Base-by-base conservation (phyloP, 2,329 filamentous ascomycete species). In the Alternaria panax region DNA sequence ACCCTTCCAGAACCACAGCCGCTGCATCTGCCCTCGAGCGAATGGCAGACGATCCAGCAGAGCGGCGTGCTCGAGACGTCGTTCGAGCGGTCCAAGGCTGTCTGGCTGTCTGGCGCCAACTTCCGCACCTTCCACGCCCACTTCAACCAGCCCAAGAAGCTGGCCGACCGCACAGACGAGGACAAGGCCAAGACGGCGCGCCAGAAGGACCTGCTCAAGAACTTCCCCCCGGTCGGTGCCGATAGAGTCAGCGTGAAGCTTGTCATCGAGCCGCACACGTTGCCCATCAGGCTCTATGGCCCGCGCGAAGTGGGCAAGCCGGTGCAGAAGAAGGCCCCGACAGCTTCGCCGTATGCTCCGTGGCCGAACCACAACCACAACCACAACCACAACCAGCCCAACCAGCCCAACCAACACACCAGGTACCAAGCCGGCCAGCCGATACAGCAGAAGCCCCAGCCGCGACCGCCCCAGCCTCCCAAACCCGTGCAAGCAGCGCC, bases 41-140 rank as follows among this genome's bases (percentile, higher is more conserved):
- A 92, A 14, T 94, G 89, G 71, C 91, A 93, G 78, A 87, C 87
- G 24, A 84, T 93, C 40, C 85, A 88, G 57, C 90, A 92, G 74
- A 92, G 92, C 78, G 90, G 89, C 66, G 90, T 94, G 20, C 82
- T 94, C 58, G 84, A 86, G 69, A 89, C 93, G 67, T 92, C 91
- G 2, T 83, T 95, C 25, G 80, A 86, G 50, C 85, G 90, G 71
- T 95, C 92, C 70, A 88, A 90, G 59, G 84, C 88, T 20, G 70
- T 73, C 59, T 79, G 77, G 77, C 66, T 75, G 6, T 77, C 74
- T 0, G 75, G 75, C 41, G 66, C 69, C 51, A 75, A 78, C 60
- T 79, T 79, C 67, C 67, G 75, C 52, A 71, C 73, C 40, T 79
- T 78, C 67, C 76, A 77, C 57, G 72, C 71, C 63, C 69, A 72